Percentiles rank a stretch among this genome's conserved stretches.
These are phyloP conservation scores for Lactifluus subvellereus DNA, from an alignment of 768 basidiomycete genomes.

Conservation along the genomic window DNA sequence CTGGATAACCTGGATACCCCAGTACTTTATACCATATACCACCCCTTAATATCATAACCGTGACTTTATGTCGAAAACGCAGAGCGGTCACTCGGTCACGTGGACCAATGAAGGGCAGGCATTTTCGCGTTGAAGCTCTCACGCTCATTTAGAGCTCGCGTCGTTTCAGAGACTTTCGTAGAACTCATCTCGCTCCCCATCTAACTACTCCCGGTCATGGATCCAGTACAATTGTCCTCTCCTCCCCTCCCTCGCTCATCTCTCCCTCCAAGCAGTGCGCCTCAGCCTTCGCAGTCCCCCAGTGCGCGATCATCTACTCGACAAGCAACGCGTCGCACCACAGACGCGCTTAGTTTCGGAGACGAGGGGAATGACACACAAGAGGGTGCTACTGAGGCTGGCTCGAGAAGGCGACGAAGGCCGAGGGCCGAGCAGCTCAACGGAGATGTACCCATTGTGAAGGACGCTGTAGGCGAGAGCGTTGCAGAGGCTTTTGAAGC, in stretches of 20 bases:
- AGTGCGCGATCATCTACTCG: constrained; percentile 30
- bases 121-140: constrained; percentile 37
- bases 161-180: constrained; percentile 9
- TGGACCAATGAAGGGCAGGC: constrained; percentile 38
- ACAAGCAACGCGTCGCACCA: constrained; percentile 27
- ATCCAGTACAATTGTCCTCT: constrained; percentile 50
- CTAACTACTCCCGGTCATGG: constrained; percentile 37
- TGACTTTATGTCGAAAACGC: background rate
- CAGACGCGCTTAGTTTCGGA: constrained; percentile 32
- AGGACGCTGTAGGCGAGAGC: constrained; percentile 93
- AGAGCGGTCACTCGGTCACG: background rate
- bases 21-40: constrained; percentile 12
- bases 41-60: constrained; percentile 1
- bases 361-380: constrained; percentile 43
- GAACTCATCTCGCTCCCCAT: constrained; percentile 15
- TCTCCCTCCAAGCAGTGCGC: constrained; percentile 47
- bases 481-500: constrained; percentile 88
- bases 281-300: constrained; percentile 35
- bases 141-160: constrained; percentile 22
- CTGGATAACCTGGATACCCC: constrained; percentile 6
- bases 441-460: constrained; percentile 77
- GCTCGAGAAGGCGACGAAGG: constrained; percentile 42
- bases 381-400: constrained; percentile 33
- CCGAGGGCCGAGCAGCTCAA: constrained; percentile 38
- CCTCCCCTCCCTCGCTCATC: constrained; percentile 50